phyloP scores from a whole-genome alignment of 148 eudicot genomes.

The Rhododendron kiyosumense region DNA sequence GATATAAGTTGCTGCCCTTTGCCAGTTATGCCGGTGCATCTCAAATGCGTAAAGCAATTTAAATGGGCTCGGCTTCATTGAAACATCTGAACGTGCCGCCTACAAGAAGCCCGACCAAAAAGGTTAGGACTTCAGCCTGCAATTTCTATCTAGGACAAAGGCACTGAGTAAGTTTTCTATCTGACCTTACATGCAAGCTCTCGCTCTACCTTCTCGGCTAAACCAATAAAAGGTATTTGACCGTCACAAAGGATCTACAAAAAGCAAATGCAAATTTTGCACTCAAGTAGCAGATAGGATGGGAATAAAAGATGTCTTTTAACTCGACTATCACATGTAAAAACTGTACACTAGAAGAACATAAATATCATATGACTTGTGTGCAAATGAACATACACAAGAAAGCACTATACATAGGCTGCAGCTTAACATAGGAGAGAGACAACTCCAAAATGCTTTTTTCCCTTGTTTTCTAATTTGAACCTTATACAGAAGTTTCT shows the following conservation, averaged over 20 bases:
- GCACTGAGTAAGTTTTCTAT: not conserved
- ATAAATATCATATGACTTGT: not conserved
- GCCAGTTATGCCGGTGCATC: constrained; percentile 97
- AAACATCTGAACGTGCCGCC: constrained; percentile 85
- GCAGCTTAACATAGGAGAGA: not conserved
- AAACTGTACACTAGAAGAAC: not conserved
- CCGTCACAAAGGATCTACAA: constrained; percentile 85
- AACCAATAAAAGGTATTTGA: constrained; percentile 80
- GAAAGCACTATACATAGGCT: not conserved
- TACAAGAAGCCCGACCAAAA: constrained; percentile 26
- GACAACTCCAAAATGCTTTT: not conserved
- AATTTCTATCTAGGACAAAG: not conserved
- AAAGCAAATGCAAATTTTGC: not conserved
- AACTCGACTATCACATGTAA: not conserved
- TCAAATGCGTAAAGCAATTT: constrained; percentile 86
- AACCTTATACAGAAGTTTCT: not conserved
- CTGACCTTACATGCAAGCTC: constrained; percentile 93
- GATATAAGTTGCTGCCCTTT: constrained; percentile 83
- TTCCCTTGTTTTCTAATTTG: not conserved
- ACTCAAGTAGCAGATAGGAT: not conserved
- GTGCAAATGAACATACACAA: not conserved
- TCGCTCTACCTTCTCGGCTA: constrained; percentile 80
- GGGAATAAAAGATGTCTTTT: not conserved
- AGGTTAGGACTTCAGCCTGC: not conserved
- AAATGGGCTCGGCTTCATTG: constrained; percentile 70